phyloP scores from a whole-genome alignment of 768 basidiomycete species.

The Collybia mongolica region DNA sequence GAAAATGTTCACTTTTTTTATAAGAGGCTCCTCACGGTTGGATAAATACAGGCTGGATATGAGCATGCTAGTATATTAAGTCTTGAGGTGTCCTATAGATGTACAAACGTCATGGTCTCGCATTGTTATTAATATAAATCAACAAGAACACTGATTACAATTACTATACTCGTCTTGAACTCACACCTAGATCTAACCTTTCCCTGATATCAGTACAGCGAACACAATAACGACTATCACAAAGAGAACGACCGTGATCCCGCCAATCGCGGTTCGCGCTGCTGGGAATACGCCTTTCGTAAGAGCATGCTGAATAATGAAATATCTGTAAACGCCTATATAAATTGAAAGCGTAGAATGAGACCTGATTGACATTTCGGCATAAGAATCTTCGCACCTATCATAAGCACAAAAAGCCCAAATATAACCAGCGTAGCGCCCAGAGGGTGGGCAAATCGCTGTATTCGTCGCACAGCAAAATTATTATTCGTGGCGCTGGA shows the following conservation, averaged over 20 bases:
- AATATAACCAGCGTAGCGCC: constrained; percentile 48
- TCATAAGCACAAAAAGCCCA: constrained; percentile 43
- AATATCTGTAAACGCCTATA: constrained; percentile 52
- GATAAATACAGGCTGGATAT: too few relatives aligned
- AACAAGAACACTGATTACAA: too few relatives aligned
- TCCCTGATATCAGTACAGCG: constrained; percentile 14
- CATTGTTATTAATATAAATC: too few relatives aligned
- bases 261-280: constrained; percentile 42
- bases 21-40: too few relatives aligned
- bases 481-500: constrained; percentile 6
- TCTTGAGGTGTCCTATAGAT: too few relatives aligned
- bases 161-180: too few relatives aligned
- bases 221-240: constrained; percentile 17
- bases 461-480: constrained; percentile 16
- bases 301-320: constrained; percentile 48
- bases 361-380: too few relatives aligned
- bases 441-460: constrained; percentile 44
- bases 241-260: constrained; percentile 26
- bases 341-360: not conserved
- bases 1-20: too few relatives aligned
- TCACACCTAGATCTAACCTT: constrained; percentile 1
- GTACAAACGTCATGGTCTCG: too few relatives aligned
- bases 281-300: constrained; percentile 51
- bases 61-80: too few relatives aligned
- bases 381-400: constrained; percentile 34